phyloP scores from a whole-genome alignment of 75 land plant species.

The Ceratopteris richardii region DNA sequence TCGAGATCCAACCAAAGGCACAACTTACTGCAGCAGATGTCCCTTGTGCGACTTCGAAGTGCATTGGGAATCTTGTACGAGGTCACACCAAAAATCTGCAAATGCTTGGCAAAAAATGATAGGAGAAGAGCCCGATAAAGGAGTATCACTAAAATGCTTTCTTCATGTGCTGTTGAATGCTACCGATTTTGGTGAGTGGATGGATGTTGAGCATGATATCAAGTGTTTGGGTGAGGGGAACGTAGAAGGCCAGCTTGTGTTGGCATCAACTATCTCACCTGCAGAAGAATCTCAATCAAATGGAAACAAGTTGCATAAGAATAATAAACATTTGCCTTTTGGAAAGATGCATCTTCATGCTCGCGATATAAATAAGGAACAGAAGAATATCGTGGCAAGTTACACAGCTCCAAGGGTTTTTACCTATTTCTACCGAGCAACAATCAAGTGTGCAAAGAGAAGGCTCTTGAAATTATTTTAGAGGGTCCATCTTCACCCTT shows the following conservation, averaged over 20 bases:
- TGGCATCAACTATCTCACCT: conserved; percentile 84
- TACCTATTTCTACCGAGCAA: conserved; percentile 74
- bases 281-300: conserved; percentile 49
- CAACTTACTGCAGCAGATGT: conserved; percentile 65
- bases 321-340: no score
- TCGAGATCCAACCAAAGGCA: conserved; percentile 53
- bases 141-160: conserved; percentile 78
- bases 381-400: conserved; percentile 81
- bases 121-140: conserved; percentile 75
- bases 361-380: conserved; percentile 50
- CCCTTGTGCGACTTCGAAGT: conserved; percentile 63
- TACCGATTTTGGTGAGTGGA: conserved; percentile 62
- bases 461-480: no score
- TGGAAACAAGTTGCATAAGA: no score
- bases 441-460: no score
- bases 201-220: conserved; percentile 86
- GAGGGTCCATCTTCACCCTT: conserved; percentile 57
- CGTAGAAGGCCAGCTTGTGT: conserved; percentile 76
- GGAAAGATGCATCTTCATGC: conserved; percentile 84
- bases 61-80: conserved; percentile 73
- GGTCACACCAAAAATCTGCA: conserved; percentile 59
- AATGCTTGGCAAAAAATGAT: conserved; percentile 56
- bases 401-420: conserved; percentile 93
- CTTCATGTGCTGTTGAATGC: conserved; percentile 66
- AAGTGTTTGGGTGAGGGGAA: conserved; percentile 96